Conservation (phyloP, 1,139 yeast genomes). For the Entelexis paramagnoliae region DNA sequence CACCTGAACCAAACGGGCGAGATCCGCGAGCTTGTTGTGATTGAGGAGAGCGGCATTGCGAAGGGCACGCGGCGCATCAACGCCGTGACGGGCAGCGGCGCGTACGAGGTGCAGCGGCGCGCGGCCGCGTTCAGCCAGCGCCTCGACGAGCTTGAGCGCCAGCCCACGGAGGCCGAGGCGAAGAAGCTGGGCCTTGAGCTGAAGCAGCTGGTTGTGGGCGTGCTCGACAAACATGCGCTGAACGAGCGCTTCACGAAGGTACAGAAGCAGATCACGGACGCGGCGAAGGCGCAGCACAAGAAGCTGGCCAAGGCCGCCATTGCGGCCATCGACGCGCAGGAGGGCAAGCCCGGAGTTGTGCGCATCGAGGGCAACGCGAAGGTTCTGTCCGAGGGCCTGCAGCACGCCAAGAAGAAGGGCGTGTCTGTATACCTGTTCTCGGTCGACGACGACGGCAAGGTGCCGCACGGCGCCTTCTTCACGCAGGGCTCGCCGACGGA, state of each 20-base stretch:
- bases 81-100: conserved; percentile 88
- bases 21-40: conserved; percentile 75
- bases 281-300: conserved; percentile 75
- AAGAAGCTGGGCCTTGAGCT: conserved; percentile 78
- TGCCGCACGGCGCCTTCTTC: conserved; percentile 91
- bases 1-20: conserved; percentile 90
- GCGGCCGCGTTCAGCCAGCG: conserved; percentile 60
- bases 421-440: conserved; percentile 78
- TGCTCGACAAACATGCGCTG: conserved; percentile 64
- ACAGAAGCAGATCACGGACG: conserved; percentile 82
- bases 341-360: conserved; percentile 41
- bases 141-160: conserved; percentile 47
- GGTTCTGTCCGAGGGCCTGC: conserved; percentile 87
- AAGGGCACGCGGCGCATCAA: conserved; percentile 97
- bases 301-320: conserved; percentile 73
- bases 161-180: conserved; percentile 56
- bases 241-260: conserved; percentile 63
- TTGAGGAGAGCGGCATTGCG: conserved; percentile 96
- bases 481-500: conserved; percentile 67
- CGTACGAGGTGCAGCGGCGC: conserved; percentile 75
- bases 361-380: conserved; percentile 72
- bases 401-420: conserved; percentile 66
- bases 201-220: conserved; percentile 73
- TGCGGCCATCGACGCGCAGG: conserved; percentile 51
- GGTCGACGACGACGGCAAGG: conserved; percentile 62